phyloP scores from a whole-genome alignment of 1,139 yeast species.

The Yamadazyma blattariae region DNA sequence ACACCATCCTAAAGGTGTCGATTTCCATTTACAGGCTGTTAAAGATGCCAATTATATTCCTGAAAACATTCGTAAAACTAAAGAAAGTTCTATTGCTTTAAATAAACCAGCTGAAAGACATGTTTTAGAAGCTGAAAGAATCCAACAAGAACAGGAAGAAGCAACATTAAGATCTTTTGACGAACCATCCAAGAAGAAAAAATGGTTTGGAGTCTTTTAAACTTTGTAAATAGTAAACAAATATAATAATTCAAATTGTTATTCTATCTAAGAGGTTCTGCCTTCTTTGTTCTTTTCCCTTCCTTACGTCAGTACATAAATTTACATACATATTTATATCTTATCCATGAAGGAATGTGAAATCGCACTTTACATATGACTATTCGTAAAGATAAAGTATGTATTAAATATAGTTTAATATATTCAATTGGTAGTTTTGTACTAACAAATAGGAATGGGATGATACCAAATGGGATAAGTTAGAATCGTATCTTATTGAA shows the following conservation, averaged over 20 bases:
- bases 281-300: too few species aligned
- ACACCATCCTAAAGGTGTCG: slow-evolving; percentile 39
- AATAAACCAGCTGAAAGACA: slow-evolving; percentile 74
- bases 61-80: slow-evolving; percentile 35
- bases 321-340: too few species aligned
- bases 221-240: too few species aligned
- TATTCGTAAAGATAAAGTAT: slow-evolving; percentile 1
- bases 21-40: slow-evolving; percentile 35
- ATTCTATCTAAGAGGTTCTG: too few species aligned
- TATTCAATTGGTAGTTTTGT: too few species aligned
- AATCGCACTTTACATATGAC: slow-evolving; percentile 1
- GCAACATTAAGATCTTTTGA: slow-evolving; percentile 46
- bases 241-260: too few species aligned
- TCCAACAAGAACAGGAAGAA: slow-evolving; percentile 70
- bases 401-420: too few species aligned
- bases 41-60: slow-evolving; percentile 44
- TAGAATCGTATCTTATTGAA: slow-evolving; percentile 14
- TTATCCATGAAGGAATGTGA: too few species aligned
- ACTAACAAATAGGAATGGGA: slow-evolving; percentile 11
- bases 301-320: too few species aligned
- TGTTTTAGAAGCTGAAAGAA: slow-evolving; percentile 70
- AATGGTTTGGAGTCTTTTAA: slow-evolving; percentile 18
- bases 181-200: slow-evolving; percentile 18
- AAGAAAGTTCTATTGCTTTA: slow-evolving; percentile 50
- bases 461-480: slow-evolving; percentile 12